phyloP scores from a whole-genome alignment of 192 early-diverging fungal genomes.

The Linnemannia schmuckeri region DNA sequence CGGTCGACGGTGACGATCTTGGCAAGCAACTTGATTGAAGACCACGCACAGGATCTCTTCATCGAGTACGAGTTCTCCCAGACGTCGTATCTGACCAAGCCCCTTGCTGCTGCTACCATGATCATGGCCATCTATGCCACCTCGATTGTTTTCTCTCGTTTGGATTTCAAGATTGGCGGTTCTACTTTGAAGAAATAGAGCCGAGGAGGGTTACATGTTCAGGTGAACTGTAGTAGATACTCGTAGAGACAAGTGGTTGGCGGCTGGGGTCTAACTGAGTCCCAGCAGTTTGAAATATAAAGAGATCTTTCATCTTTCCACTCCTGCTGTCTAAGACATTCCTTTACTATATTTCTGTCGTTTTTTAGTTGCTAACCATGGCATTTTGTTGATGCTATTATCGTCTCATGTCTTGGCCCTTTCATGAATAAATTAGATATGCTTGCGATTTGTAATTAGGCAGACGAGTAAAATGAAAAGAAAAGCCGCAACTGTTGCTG shows the following conservation, averaged over 20 bases:
- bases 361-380: neutral
- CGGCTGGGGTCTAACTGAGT: neutral
- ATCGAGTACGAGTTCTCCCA: conserved; percentile 68
- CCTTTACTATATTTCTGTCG: neutral
- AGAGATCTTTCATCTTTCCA: too few species aligned
- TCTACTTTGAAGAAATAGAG: conserved; percentile 48
- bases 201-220: neutral
- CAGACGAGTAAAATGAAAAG: too few species aligned
- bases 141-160: conserved; percentile 66
- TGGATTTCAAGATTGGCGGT: conserved; percentile 68
- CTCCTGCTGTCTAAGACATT: too few species aligned
- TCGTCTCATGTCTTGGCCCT: too few species aligned
- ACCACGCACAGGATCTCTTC: conserved; percentile 65
- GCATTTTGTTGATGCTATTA: neutral
- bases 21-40: conserved; percentile 81
- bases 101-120: conserved; percentile 63
- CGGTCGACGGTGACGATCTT: conserved; percentile 81
- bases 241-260: too few species aligned
- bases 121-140: conserved; percentile 70
- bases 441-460: too few species aligned
- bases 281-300: too few species aligned
- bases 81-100: conserved; percentile 71
- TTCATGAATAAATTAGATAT: too few species aligned
- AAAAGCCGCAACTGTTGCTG: neutral
- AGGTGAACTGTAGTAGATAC: too few species aligned